These are phyloP conservation scores for Endoconidiophora polonica DNA, from an alignment of 2,329 filamentous ascomycete species.

Conservation along the genomic window DNA sequence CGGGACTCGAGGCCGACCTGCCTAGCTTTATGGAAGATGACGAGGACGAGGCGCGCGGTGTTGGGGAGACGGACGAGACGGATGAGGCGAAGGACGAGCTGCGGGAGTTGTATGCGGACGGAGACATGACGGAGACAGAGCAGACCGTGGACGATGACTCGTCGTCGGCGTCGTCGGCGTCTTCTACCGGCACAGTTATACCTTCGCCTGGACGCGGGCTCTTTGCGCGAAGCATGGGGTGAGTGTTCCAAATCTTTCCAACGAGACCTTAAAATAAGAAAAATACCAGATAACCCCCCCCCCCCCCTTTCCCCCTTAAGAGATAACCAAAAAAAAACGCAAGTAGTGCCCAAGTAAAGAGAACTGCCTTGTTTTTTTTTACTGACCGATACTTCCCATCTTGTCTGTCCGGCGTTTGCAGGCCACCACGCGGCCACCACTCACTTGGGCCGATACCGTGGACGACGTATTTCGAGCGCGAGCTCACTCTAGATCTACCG, in stretches of 20 bases:
- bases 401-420: too few relatives aligned
- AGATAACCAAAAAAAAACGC: too few relatives aligned
- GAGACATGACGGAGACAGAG: slow-evolving; percentile 11
- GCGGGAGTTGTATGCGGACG: neutral
- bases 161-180: slow-evolving; percentile 49
- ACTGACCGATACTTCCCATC: too few relatives aligned
- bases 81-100: slow-evolving; percentile 1
- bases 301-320: too few relatives aligned
- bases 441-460: slow-evolving; percentile 56
- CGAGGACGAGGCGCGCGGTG: neutral
- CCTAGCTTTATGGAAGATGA: slow-evolving; percentile 1
- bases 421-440: slow-evolving; percentile 26
- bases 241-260: slow-evolving; percentile 18
- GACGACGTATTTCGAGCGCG: slow-evolving; percentile 82
- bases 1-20: slow-evolving; percentile 14
- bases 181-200: slow-evolving; percentile 81
- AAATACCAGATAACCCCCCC: too few relatives aligned
- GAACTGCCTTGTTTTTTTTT: too few relatives aligned
- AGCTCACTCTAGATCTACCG: slow-evolving; percentile 52
- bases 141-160: slow-evolving; percentile 41
- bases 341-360: too few relatives aligned
- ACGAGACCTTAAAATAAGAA: too few relatives aligned
- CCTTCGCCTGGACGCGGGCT: slow-evolving; percentile 58
- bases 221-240: slow-evolving; percentile 57
- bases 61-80: neutral